A percentile compares a stretch with the other conserved stretches of the same genome.
Evolutionary conservation across 208 protist species (phyloP).

Genomic region (Crithidia expoeki): DNA sequence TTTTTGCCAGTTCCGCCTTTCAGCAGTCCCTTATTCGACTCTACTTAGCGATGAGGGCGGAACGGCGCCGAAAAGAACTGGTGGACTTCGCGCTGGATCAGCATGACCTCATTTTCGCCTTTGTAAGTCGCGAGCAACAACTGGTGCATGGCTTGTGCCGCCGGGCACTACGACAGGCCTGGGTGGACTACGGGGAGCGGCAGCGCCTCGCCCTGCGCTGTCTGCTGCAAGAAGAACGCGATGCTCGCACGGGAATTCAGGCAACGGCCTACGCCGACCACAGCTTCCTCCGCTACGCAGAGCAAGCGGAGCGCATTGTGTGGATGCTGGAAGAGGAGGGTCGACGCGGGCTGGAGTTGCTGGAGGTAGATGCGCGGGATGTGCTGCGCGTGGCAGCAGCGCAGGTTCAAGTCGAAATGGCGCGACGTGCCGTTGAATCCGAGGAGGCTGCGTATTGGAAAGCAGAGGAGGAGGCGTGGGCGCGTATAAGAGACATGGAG

Average conservation of each 20-base stretch:
- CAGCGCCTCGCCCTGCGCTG: conserved; percentile 27
- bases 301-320: conserved; percentile 1
- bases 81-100: conserved; percentile 51
- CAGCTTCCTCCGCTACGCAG: neutral
- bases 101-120: conserved; percentile 58
- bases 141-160: conserved; percentile 19
- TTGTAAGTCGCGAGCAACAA: conserved; percentile 20
- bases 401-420: conserved; percentile 23
- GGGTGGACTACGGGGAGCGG: conserved; percentile 31
- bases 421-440: conserved; percentile 24
- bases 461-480: conserved; percentile 46
- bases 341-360: conserved; percentile 1
- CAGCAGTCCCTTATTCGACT: conserved; percentile 28
- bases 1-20: conserved; percentile 37
- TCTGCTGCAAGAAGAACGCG: conserved; percentile 48
- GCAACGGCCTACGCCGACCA: conserved; percentile 25
- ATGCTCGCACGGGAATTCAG: conserved; percentile 48
- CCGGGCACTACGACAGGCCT: conserved; percentile 18
- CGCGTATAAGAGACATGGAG: no score
- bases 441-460: conserved; percentile 48
- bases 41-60: conserved; percentile 50
- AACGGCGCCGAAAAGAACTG: conserved; percentile 49
- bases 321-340: conserved; percentile 27
- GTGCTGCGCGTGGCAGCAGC: conserved; percentile 21
- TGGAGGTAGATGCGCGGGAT: conserved; percentile 30